phyloP scores from a whole-genome alignment of 305 asterid genomes.

The Euphrasia arctica region DNA sequence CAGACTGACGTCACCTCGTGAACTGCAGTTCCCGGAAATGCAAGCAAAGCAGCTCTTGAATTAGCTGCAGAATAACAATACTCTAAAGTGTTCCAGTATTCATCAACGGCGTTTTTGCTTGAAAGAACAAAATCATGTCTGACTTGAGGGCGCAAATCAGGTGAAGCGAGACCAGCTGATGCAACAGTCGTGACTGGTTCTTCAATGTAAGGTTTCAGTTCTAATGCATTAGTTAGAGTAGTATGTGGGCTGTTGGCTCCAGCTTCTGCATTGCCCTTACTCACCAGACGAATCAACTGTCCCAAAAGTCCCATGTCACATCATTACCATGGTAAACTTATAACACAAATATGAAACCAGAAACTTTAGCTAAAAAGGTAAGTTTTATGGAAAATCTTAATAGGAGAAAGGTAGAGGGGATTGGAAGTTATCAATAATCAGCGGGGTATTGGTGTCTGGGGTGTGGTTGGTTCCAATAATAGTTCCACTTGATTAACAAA shows the following conservation, averaged over 20 bases:
- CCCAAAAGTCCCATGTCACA: constrained; percentile 33
- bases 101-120: constrained; percentile 72
- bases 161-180: constrained; percentile 44
- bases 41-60: constrained; percentile 78
- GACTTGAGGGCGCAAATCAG: constrained; percentile 91
- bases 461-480: constrained; percentile 12
- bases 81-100: constrained; percentile 93
- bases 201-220: constrained; percentile 91
- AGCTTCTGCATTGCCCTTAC: constrained; percentile 56
- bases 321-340: constrained; percentile 27
- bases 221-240: constrained; percentile 75
- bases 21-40: constrained; percentile 95
- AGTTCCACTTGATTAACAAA: constrained; percentile 16
- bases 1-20: constrained; percentile 57
- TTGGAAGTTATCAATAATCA: constrained; percentile 9
- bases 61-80: constrained; percentile 79
- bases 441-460: constrained; percentile 11
- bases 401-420: constrained; percentile 3
- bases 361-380: constrained; percentile 20
- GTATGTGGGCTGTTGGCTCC: constrained; percentile 46
- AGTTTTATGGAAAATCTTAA: constrained; percentile 13
- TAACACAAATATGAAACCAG: constrained; percentile 23
- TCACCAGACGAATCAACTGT: constrained; percentile 87
- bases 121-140: constrained; percentile 96
- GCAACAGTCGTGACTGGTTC: constrained; percentile 65